Conservation (phyloP, 331 rosid species). For the Pyracantha coccinea region DNA sequence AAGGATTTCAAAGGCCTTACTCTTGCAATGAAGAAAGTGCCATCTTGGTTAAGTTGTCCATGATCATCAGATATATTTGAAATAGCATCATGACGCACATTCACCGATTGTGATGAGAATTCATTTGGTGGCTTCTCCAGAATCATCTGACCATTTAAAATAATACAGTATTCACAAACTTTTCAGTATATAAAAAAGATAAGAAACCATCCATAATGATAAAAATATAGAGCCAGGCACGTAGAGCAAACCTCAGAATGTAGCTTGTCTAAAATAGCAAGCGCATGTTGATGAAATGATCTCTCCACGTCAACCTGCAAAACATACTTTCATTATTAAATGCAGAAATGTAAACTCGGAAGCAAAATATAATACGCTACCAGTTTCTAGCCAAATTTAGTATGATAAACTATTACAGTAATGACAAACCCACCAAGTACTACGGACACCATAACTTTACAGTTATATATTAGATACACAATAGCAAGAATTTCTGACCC, state of each 20-base stretch:
- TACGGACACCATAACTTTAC: not conserved
- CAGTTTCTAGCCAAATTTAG: not conserved
- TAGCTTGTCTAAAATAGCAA: slow-evolving; percentile 62
- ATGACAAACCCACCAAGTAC: not conserved
- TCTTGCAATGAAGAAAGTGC: slow-evolving; percentile 52
- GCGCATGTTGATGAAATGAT: slow-evolving; percentile 70
- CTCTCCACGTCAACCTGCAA: slow-evolving; percentile 81
- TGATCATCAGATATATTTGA: slow-evolving; percentile 28
- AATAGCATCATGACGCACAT: slow-evolving; percentile 24
- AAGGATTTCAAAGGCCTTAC: slow-evolving; percentile 29
- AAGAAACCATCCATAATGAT: slow-evolving; percentile 1
- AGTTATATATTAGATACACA: not conserved
- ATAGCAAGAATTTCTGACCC: no score
- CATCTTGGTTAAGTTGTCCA: slow-evolving; percentile 29
- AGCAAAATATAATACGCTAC: not conserved
- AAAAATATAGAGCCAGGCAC: slow-evolving; percentile 8
- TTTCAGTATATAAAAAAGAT: slow-evolving; percentile 5
- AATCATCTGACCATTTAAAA: slow-evolving; percentile 43
- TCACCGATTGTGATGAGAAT: slow-evolving; percentile 23
- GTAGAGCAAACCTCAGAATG: slow-evolving; percentile 57
- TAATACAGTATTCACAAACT: slow-evolving; percentile 6
- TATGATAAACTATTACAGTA: not conserved
- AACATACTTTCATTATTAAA: not conserved
- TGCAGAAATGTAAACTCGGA: not conserved
- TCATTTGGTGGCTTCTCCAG: slow-evolving; percentile 47